phyloP scores from a whole-genome alignment of 73 alveolate species.

The Paramecium caudatum region DNA sequence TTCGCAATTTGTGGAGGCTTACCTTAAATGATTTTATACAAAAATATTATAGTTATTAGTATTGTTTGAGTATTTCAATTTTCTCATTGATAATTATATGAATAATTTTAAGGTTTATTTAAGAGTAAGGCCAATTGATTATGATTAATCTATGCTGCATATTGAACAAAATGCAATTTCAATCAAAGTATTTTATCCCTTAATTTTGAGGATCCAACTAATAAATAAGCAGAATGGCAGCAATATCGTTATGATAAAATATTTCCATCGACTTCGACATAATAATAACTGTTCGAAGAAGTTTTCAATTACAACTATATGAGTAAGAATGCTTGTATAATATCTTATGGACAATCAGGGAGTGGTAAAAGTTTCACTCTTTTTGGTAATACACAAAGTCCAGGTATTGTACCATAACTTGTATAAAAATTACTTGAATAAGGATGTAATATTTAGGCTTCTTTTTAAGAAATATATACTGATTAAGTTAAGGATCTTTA shows the following conservation, averaged over 20 bases:
- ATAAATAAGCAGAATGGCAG: constrained; percentile 69
- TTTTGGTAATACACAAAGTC: constrained; percentile 14
- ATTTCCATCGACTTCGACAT: constrained; percentile 9
- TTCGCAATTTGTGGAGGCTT: background rate
- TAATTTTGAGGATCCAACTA: constrained; percentile 59
- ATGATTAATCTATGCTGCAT: constrained; percentile 66
- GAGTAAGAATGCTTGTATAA: constrained; percentile 29
- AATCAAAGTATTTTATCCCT: constrained; percentile 50
- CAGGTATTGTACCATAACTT: constrained; percentile 51
- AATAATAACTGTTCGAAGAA: constrained; percentile 64
- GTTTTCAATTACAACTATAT: background rate
- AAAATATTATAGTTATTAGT: too few relatives aligned
- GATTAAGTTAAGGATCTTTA: constrained; percentile 53
- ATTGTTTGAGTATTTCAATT: too few relatives aligned
- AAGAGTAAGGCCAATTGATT: constrained; percentile 74
- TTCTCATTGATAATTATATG: too few relatives aligned
- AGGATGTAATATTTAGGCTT: background rate
- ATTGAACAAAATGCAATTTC: constrained; percentile 58
- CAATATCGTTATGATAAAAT: constrained; percentile 36
- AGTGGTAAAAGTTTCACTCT: constrained; percentile 46
- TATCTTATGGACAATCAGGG: constrained; percentile 62
- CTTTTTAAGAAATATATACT: constrained; percentile 54
- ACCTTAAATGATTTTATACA: background rate
- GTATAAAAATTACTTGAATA: constrained; percentile 34
- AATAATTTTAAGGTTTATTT: constrained; percentile 68